Evolutionary conservation across 306 rosid genomes (phyloP).

Genomic region (Lathyrus aphaca): DNA sequence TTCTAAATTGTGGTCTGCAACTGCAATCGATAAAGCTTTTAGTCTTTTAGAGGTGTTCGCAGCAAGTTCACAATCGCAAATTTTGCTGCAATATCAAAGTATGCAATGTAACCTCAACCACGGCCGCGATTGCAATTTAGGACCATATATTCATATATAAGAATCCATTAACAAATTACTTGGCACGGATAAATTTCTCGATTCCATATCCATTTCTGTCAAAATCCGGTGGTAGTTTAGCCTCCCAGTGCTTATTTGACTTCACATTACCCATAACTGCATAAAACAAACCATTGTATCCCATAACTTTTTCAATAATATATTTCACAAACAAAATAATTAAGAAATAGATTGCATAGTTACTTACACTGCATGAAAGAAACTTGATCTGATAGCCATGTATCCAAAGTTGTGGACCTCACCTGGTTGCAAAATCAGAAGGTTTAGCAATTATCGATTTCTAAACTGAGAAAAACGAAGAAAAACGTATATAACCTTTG

Average conservation of each 20-base stretch:
- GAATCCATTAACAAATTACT: conserved; percentile 55
- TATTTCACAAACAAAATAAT: conserved; percentile 13
- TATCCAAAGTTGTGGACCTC: conserved; percentile 90
- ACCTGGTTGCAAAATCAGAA: conserved; percentile 62
- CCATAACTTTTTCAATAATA: background rate
- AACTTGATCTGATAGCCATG: conserved; percentile 95
- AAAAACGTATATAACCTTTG: conserved; percentile 59
- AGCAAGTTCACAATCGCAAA: background rate
- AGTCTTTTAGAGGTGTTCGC: background rate
- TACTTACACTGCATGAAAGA: conserved; percentile 89
- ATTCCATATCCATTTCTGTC: conserved; percentile 54
- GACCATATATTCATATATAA: conserved; percentile 21
- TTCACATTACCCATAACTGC: conserved; percentile 73
- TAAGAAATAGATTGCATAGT: conserved; percentile 11
- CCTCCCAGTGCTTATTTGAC: conserved; percentile 83
- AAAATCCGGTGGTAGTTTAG: conserved; percentile 57
- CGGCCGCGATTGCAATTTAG: background rate
- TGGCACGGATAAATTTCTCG: conserved; percentile 66
- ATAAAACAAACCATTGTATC: conserved; percentile 30
- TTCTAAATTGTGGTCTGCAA: background rate
- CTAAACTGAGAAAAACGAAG: conserved; percentile 9
- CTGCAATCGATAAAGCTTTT: background rate
- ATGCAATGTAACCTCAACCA: background rate
- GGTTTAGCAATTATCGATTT: conserved; percentile 28
- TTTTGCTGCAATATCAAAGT: background rate